Conservation (phyloP, 345 rosid species). For the Euphorbia lathyris region DNA sequence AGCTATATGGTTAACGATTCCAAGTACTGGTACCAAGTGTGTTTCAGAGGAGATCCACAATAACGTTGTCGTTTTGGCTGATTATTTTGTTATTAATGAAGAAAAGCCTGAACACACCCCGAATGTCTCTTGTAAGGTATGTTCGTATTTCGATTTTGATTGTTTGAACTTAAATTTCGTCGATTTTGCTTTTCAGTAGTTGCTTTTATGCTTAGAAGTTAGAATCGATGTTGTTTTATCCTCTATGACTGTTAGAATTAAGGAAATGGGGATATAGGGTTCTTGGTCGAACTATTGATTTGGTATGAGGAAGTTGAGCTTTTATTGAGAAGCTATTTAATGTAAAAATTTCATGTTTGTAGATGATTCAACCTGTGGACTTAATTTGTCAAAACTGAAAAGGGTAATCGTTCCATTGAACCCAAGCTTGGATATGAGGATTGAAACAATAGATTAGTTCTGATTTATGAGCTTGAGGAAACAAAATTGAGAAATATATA, state of each 20-base stretch:
- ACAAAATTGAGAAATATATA: no score
- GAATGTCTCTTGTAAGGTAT: slow-evolving; percentile 57
- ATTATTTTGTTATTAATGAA: slow-evolving; percentile 70
- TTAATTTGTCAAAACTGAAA: not conserved
- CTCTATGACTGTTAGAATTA: not conserved
- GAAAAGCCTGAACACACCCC: slow-evolving; percentile 41
- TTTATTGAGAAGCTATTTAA: not conserved
- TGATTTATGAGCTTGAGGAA: no score
- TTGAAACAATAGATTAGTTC: not conserved
- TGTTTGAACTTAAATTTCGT: not conserved
- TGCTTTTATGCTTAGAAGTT: no score
- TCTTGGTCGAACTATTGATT: not conserved
- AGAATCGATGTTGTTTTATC: not conserved
- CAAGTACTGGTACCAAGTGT: slow-evolving; percentile 81
- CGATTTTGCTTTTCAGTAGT: no score
- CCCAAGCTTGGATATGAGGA: not conserved
- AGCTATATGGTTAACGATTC: slow-evolving; percentile 78
- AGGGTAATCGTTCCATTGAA: not conserved
- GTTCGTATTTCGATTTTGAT: not conserved
- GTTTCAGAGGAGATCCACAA: slow-evolving; percentile 86
- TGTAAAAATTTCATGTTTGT: not conserved
- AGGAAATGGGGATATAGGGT: not conserved
- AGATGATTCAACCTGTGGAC: not conserved
- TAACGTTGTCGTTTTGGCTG: slow-evolving; percentile 78
- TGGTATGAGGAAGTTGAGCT: not conserved